Evolutionary conservation across 2,329 filamentous ascomycete species (phyloP).

Genomic region (Pseudomassariella vexata): DNA sequence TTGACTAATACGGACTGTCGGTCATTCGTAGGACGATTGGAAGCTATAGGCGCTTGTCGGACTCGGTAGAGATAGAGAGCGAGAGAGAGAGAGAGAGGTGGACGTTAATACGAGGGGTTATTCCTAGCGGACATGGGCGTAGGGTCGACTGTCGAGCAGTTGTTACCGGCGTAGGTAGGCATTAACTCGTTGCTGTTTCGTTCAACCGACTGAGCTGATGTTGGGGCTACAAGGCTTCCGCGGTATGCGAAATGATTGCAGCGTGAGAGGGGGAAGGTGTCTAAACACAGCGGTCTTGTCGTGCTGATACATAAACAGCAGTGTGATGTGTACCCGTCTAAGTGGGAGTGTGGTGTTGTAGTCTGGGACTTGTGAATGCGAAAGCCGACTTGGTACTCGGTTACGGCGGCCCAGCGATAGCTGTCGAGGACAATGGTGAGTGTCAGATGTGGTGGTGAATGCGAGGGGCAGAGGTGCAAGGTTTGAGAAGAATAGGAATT

Average conservation of each 20-base stretch:
- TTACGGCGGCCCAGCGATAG: no score
- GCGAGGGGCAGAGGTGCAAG: no score
- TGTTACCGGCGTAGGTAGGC: conserved; percentile 47
- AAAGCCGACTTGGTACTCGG: no score
- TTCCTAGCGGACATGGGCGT: conserved; percentile 54
- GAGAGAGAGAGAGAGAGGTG: conserved; percentile 28
- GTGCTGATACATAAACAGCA: conserved; percentile 98
- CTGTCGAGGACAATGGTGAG: no score
- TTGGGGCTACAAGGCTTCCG: conserved; percentile 88
- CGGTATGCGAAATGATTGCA: conserved; percentile 95
- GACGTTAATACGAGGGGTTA: conserved; percentile 49
- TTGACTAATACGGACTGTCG: no score
- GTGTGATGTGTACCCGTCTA: conserved; percentile 30
- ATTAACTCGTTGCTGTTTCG: conserved; percentile 44
- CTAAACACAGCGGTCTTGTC: conserved; percentile 83
- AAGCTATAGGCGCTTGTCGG: no score
- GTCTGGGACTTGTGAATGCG: no score
- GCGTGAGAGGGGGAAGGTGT: conserved; percentile 89
- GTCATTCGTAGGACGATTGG: no score
- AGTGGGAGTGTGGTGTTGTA: conserved; percentile 18
- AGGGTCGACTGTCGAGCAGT: conserved; percentile 41
- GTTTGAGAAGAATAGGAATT: no score
- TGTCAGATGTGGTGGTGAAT: no score
- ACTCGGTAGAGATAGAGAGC: no score
- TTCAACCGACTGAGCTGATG: conserved; percentile 91